Base-by-base conservation (phyloP, 768 basidiomycete genomes). In the Pisolithus tinctorius region DNA sequence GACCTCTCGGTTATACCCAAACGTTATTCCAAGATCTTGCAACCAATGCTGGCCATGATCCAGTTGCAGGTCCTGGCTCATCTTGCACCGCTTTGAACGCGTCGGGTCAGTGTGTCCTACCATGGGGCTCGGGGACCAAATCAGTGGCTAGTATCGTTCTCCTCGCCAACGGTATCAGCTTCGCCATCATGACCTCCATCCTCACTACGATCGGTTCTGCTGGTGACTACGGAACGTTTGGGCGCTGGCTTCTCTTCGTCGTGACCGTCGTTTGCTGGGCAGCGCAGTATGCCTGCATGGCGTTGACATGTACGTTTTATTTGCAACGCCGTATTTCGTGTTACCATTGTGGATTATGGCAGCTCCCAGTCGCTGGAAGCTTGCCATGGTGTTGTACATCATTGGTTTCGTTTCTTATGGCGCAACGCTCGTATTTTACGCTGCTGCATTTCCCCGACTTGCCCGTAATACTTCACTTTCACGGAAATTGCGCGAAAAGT, bases 381-480 rank as follows among this genome's bases (percentile, higher is more conserved):
- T 76, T 3, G 85, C 84, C 0, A 91, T 91, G 86, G 84, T 71
- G 0, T 64, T 92, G 2, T 91, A 83, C 64, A 87, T 92, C 76
- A 68, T 88, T 27, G 83, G 86, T 7, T 91, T 86, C 68, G 79
- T 89, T 45, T 75, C 81, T 1, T 91, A 88, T 54, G 87, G 87
- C 1, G 88, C 87, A 3, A 88, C 88, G 0, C 75, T 89, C 9
- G 86, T 90, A 0, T 92, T 92, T 65, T 92, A 83, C 57, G 79
- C 83, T 0, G 88, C 88, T 0, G 58, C 79, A 13, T 91, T 92
- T 62, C 90, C 90, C 1, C 81, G 87, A 7, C 77, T 93, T 2
- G 89, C 90, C 0, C 77, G 87, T 3, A 90, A 91, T 61, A 91
- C 88, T 0, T 66, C 74, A 3, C 83, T 78, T 56, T 71, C 87